Evolutionary conservation across 768 basidiomycete genomes (phyloP).

Genomic region (Austroboletus festivus): DNA sequence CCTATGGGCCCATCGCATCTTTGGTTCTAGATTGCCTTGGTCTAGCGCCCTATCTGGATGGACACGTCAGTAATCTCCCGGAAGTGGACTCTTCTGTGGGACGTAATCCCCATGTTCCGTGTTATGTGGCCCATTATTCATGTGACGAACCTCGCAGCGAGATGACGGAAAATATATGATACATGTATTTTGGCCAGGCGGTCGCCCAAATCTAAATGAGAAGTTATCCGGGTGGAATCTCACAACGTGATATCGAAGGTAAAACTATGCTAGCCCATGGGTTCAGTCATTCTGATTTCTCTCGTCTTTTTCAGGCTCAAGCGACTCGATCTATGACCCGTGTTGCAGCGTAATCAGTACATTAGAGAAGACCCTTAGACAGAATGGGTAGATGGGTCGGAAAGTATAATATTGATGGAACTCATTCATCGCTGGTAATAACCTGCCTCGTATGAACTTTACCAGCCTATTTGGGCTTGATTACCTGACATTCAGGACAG

Average conservation of each 20-base stretch:
- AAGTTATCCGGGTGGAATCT: conserved; percentile 29
- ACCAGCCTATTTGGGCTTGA: neutral
- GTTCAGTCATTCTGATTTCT: neutral
- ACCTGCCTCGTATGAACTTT: neutral
- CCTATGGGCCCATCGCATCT: neutral
- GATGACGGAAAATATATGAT: conserved; percentile 36
- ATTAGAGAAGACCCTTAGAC: conserved; percentile 33
- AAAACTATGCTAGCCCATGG: conserved; percentile 11
- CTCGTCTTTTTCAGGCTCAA: conserved; percentile 25
- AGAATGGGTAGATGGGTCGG: conserved; percentile 45
- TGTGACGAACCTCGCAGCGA: conserved; percentile 4
- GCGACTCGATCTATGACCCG: conserved; percentile 34
- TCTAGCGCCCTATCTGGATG: conserved; percentile 21
- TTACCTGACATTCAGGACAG: conserved; percentile 22
- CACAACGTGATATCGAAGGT: conserved; percentile 32
- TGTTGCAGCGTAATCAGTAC: conserved; percentile 36
- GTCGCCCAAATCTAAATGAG: conserved; percentile 30
- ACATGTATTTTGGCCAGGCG: conserved; percentile 38
- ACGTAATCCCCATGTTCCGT: neutral
- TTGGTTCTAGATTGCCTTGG: neutral
- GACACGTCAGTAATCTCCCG: conserved; percentile 15
- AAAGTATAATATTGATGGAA: conserved; percentile 48
- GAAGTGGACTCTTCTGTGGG: conserved; percentile 18
- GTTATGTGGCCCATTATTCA: neutral
- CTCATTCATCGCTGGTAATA: conserved; percentile 50